A percentile compares a stretch with the other conserved stretches of the same genome.
Conservation (phyloP, 306 rosid species). For the Dalbergia cochinchinensis region DNA sequence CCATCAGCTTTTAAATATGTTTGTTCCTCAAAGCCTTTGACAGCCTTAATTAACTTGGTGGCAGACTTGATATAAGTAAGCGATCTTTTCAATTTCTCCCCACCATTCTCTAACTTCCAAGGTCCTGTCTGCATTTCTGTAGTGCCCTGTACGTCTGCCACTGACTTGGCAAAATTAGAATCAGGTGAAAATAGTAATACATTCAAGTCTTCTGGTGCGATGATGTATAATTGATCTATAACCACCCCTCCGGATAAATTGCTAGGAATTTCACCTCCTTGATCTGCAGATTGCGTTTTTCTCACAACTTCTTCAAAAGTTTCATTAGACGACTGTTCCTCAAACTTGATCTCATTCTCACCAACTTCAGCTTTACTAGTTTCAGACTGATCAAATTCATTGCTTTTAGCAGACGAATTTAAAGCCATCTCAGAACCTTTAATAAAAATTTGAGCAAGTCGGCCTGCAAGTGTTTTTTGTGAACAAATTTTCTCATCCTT, state of each 20-base stretch:
- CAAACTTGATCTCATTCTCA: constrained; percentile 58
- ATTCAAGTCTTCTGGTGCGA: constrained; percentile 76
- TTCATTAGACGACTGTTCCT: constrained; percentile 63
- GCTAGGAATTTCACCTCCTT: constrained; percentile 71
- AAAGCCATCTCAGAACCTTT: constrained; percentile 64
- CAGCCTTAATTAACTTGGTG: constrained; percentile 76
- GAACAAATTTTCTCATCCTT: constrained; percentile 66
- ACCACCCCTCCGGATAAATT: constrained; percentile 90
- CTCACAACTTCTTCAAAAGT: constrained; percentile 73
- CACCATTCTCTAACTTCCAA: constrained; percentile 77
- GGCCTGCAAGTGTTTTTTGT: constrained; percentile 78
- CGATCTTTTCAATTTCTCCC: constrained; percentile 65
- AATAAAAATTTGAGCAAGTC: constrained; percentile 77
- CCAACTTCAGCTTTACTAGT: constrained; percentile 48
- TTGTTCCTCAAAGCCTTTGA: constrained; percentile 86
- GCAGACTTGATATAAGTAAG: constrained; percentile 80
- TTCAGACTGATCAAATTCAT: constrained; percentile 69
- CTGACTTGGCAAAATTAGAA: constrained; percentile 64
- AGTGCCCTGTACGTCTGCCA: constrained; percentile 77
- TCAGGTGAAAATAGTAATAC: constrained; percentile 67
- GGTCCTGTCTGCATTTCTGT: constrained; percentile 66
- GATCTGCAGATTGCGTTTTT: constrained; percentile 65
- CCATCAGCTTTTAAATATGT: constrained; percentile 86
- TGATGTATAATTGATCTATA: constrained; percentile 76
- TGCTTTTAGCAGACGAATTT: constrained; percentile 44